A percentile compares a stretch with the other conserved stretches of the same genome.
phyloP scores from a whole-genome alignment of 2,329 filamentous ascomycete species.

The Fusarium transvaalense region DNA sequence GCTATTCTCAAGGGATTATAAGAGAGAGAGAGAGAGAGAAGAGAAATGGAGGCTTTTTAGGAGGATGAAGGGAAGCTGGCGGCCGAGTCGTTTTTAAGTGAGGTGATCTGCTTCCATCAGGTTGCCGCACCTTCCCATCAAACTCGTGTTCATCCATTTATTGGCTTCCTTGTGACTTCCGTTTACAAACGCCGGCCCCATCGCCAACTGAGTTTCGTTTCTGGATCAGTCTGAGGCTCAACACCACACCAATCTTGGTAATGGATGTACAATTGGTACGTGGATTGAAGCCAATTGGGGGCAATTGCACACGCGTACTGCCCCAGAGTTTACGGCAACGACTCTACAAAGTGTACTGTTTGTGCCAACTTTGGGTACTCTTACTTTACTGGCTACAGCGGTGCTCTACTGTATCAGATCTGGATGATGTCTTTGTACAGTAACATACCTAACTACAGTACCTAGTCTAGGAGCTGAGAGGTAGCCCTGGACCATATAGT shows the following conservation, averaged over 20 bases:
- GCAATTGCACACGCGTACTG: conserved; percentile 41
- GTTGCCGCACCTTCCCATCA: conserved; percentile 24
- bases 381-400: neutral
- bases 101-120: conserved; percentile 31
- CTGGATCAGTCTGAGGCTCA: conserved; percentile 25
- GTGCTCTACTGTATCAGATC: conserved; percentile 7
- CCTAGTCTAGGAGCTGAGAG: conserved; percentile 2
- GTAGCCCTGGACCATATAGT: conserved; percentile 7
- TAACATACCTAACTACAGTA: too few relatives aligned
- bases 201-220: conserved; percentile 23
- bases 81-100: conserved; percentile 36
- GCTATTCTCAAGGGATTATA: conserved; percentile 11
- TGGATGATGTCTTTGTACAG: conserved; percentile 6
- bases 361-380: neutral
- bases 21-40: conserved; percentile 8
- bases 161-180: conserved; percentile 29
- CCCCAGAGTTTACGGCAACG: conserved; percentile 10
- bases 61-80: conserved; percentile 25
- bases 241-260: conserved; percentile 39
- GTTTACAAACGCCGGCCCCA: conserved; percentile 28
- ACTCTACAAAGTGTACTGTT: neutral
- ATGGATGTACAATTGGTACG: conserved; percentile 34
- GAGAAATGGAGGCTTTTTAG: conserved; percentile 15
- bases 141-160: conserved; percentile 26
- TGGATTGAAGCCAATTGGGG: conserved; percentile 15